Evolutionary conservation across 805 yeast genomes (phyloP).

Genomic region (Phaffomyces thermotolerans): DNA sequence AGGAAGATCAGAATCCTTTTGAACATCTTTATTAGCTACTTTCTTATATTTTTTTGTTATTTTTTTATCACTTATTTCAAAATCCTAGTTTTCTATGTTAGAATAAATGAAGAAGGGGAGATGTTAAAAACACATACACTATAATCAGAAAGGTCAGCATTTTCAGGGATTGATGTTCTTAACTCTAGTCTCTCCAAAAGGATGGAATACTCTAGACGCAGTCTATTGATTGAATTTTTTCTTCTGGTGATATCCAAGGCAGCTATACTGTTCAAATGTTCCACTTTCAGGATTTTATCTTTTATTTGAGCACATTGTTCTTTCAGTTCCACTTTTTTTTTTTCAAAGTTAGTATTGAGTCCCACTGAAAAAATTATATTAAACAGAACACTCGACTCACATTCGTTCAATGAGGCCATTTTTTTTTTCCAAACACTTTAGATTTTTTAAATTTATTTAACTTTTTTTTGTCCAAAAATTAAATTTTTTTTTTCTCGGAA

Average conservation of each 20-base stretch:
- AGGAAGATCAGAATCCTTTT: conserved; percentile 79
- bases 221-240: conserved; percentile 64
- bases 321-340: conserved; percentile 31
- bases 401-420: neutral
- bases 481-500: no score
- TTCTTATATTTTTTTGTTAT: conserved; percentile 18
- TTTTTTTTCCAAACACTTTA: no score
- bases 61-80: conserved; percentile 15
- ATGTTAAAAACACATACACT: neutral
- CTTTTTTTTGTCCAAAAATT: no score
- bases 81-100: neutral
- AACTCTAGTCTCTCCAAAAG: conserved; percentile 74
- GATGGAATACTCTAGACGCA: conserved; percentile 76
- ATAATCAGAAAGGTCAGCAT: conserved; percentile 10
- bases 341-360: neutral
- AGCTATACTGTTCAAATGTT: conserved; percentile 69
- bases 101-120: neutral
- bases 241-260: conserved; percentile 73
- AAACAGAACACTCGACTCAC: no score
- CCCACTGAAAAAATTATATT: no score
- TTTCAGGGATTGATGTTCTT: conserved; percentile 26
- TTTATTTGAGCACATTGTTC: conserved; percentile 69
- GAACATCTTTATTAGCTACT: conserved; percentile 23
- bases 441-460: no score
- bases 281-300: conserved; percentile 61